Percentiles rank a stretch among this genome's conserved stretches.
phyloP scores from a whole-genome alignment of 305 asterid species.

The Fraxinus platypoda region DNA sequence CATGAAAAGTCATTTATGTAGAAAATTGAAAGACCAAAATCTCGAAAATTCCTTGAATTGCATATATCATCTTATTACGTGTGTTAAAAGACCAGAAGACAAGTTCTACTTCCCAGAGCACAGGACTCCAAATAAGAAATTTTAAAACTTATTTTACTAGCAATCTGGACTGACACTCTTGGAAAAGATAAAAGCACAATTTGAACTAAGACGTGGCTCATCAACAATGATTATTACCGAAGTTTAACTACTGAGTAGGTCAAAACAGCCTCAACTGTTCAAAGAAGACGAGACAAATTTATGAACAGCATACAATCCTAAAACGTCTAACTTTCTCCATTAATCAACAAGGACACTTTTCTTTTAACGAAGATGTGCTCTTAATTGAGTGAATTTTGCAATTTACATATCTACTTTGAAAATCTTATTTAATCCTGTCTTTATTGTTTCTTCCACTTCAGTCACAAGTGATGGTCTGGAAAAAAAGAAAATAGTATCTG shows the following conservation, averaged over 20 bases:
- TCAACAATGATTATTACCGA: not conserved
- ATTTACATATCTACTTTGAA: not conserved
- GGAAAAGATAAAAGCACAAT: not conserved
- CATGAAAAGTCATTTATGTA: not conserved
- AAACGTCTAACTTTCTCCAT: not conserved
- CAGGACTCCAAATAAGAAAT: not conserved
- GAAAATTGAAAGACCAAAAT: not conserved
- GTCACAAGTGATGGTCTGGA: not conserved
- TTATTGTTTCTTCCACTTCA: not conserved
- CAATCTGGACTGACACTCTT: not conserved
- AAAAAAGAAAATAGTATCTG: not conserved
- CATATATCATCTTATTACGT: not conserved
- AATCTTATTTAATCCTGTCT: not conserved
- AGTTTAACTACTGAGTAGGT: not conserved
- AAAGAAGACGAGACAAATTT: not conserved
- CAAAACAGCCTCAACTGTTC: not conserved
- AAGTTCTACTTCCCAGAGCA: not conserved
- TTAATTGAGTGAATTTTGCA: not conserved
- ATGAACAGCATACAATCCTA: not conserved
- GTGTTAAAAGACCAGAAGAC: not conserved
- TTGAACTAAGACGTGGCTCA: not conserved
- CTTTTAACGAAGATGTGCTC: not conserved
- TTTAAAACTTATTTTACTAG: not conserved
- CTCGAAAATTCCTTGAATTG: not conserved
- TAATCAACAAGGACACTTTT: not conserved